Evolutionary conservation across 306 rosid genomes (phyloP).

Genomic region (Lathyrus aphaca): DNA sequence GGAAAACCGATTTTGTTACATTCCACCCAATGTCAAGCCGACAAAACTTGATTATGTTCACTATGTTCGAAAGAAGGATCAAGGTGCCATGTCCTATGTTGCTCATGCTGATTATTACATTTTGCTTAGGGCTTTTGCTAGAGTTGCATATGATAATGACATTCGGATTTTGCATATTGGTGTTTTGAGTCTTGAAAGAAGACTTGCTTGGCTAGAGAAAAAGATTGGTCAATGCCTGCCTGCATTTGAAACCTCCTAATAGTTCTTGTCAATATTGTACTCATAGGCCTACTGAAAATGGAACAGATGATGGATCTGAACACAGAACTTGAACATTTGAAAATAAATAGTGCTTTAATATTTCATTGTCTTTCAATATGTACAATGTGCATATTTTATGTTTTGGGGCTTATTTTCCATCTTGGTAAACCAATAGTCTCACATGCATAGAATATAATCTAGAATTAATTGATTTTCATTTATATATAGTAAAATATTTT

Average conservation of each 20-base stretch:
- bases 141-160: conserved; percentile 71
- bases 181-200: conserved; percentile 73
- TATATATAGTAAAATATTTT: no score
- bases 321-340: conserved; percentile 43
- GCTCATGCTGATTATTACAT: conserved; percentile 94
- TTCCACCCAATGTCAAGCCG: conserved; percentile 58
- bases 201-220: conserved; percentile 75
- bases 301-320: conserved; percentile 36
- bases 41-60: conserved; percentile 67
- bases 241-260: conserved; percentile 52
- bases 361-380: no score
- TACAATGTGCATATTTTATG: no score
- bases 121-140: conserved; percentile 77
- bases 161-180: conserved; percentile 72
- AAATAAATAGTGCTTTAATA: background rate
- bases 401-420: no score
- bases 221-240: conserved; percentile 54
- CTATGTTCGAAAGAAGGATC: conserved; percentile 69
- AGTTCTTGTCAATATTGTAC: conserved; percentile 68
- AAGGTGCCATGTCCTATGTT: conserved; percentile 61
- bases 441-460: no score
- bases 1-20: conserved; percentile 74
- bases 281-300: conserved; percentile 41
- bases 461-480: no score
- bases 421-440: no score